phyloP scores from a whole-genome alignment of 2,329 filamentous ascomycete species.

The Botrytis aclada region DNA sequence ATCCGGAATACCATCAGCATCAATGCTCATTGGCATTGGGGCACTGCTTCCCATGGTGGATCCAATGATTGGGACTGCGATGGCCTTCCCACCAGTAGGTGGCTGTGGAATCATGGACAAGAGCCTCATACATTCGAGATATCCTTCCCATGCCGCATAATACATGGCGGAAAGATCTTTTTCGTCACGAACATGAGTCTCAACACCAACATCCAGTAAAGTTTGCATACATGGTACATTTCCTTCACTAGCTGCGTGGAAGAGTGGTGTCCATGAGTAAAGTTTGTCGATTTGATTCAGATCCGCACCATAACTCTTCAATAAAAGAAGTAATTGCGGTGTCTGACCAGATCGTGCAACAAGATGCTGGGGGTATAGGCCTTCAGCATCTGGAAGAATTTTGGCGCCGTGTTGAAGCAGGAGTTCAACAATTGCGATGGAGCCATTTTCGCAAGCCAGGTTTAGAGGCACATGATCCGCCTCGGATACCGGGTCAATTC shows the following conservation, averaged over 20 bases:
- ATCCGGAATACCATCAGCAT: constrained; percentile 85
- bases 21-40: constrained; percentile 63
- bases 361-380: constrained; percentile 93
- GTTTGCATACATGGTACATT: constrained; percentile 84
- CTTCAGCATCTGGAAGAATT: constrained; percentile 92
- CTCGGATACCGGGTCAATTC: constrained; percentile 80
- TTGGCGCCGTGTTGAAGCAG: constrained; percentile 76
- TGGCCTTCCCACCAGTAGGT: constrained; percentile 17
- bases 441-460: constrained; percentile 90
- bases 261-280: constrained; percentile 94
- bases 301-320: constrained; percentile 84
- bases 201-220: constrained; percentile 73
- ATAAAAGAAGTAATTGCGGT: constrained; percentile 72
- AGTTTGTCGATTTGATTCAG: constrained; percentile 91
- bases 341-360: constrained; percentile 86
- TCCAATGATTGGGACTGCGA: constrained; percentile 38
- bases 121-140: constrained; percentile 89
- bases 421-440: constrained; percentile 77
- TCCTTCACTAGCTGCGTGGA: constrained; percentile 94
- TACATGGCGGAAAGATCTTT: constrained; percentile 95
- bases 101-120: constrained; percentile 53
- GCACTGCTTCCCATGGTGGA: constrained; percentile 35
- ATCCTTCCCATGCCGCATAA: constrained; percentile 97
- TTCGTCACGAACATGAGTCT: constrained; percentile 80
- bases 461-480: constrained; percentile 93